Percentiles rank a stretch among this genome's conserved stretches.
These are phyloP conservation scores for Bretschneidera sinensis DNA, from an alignment of 345 rosid genomes.

Conservation along the genomic window DNA sequence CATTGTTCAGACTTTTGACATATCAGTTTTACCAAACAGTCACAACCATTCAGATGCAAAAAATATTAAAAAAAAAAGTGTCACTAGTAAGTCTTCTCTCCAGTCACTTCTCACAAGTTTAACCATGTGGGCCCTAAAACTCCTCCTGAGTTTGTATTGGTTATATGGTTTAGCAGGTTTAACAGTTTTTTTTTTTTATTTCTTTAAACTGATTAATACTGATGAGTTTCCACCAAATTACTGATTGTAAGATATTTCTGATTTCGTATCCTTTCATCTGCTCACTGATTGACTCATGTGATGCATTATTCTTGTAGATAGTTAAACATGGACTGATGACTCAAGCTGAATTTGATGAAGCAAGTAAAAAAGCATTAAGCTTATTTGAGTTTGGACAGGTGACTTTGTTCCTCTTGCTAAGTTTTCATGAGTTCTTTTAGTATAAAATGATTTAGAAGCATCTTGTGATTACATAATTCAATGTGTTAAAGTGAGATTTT, in stretches of 20 bases:
- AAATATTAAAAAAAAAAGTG: no score
- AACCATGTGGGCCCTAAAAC: no score
- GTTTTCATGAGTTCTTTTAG: neutral
- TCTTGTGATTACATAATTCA: neutral
- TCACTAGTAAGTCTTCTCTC: no score
- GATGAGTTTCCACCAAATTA: neutral
- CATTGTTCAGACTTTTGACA: no score
- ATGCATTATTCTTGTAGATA: slow-evolving; percentile 48
- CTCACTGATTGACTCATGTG: slow-evolving; percentile 10
- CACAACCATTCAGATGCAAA: no score
- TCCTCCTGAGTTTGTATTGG: no score
- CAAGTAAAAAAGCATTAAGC: slow-evolving; percentile 71
- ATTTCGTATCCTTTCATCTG: neutral
- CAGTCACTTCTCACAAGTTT: no score
- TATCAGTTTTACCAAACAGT: no score
- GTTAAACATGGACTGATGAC: slow-evolving; percentile 74
- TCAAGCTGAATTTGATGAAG: slow-evolving; percentile 79
- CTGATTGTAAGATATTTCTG: no score
- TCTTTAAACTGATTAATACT: neutral
- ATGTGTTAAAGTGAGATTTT: no score
- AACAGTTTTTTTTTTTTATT: neutral
- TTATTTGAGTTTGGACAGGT: slow-evolving; percentile 95
- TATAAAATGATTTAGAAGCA: neutral
- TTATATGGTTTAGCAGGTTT: no score
- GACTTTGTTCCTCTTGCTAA: slow-evolving; percentile 9